Evolutionary conservation across 768 basidiomycete genomes (phyloP), one percentile per base, ranked within the genome.

Genomic region (Boletus sp.): DNA sequence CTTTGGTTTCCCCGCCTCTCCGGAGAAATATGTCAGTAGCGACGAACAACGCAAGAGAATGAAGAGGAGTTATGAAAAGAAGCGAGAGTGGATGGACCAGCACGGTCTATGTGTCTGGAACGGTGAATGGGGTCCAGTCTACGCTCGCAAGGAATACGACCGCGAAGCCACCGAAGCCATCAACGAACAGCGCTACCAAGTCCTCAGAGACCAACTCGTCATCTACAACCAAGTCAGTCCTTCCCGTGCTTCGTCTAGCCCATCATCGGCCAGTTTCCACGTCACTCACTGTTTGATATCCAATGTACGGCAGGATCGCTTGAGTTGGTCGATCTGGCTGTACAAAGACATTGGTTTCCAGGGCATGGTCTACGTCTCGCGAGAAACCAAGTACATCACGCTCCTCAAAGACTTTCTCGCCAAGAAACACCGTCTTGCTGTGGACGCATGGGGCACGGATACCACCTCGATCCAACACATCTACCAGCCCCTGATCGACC

Each of bases 341-440:
- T 93, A 88, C 80, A 93, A 88, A 62, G 87, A 89, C 62, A 87
- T 88, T 60, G 88, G 88, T n/a, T 87, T 86, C 78, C 87, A 90
- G 72, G 90, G 90, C 35, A 90, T 92, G 88, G 84, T 88, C 29
- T 81, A 88, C 69, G 76, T 85, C 61, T 79, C 80, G n/a, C 77
- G 74, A 13, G 80, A 84, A 14, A 84, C 88, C 4, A 77, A 86
- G 4, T 93, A 90, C 73, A 84, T 85, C 77, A 80, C 73, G 47
- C 80, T 86, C 47, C 79, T 93, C 73, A 71, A 74, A 44, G 74
- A 80, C 32, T 90, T 90, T 75, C 77, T 90, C 48, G 80, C 78
- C 49, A 90, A 86, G 75, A 92, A 93, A 70, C 84, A 90, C 70
- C 80, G 82, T 8, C 79, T 91, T 25, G 87, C 88, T 3, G 74